Base-by-base conservation (phyloP, 2,329 filamentous ascomycete genomes). In the Phoma sp. region DNA sequence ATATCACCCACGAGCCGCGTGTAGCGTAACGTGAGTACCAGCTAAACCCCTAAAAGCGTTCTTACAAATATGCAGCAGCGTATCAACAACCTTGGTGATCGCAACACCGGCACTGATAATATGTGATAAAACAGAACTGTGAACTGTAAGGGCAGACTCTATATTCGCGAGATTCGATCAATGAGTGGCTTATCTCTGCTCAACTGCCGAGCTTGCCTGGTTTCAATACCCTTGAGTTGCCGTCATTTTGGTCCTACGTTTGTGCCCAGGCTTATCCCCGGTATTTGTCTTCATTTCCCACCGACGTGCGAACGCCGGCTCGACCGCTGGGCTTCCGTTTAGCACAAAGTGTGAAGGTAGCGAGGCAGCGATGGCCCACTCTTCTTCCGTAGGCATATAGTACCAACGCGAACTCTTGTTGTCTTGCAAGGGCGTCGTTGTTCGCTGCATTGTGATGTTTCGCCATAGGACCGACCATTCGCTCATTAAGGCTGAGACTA, bases 401-500 rank as follows among this genome's bases (percentile, higher is more conserved):
- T 50, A 33, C 12, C 33, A 48, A 19, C 38, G 25, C 38, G 19
- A 37, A 37, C 31, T 24, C 50, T 21, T 47, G 22, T 24, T 36
- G 29, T 43, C 44, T 43, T 48, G 33, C 43, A 39, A 54, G 39
- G 51, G 43, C 40, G n/a, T 40, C 29, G 36, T 44, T 13, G 31
- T 43, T 49, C n/a, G 40, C 22, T 22, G 35, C 2, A 29, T 24
- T 40, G 21, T 25, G 48, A n/a, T 12, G 17, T 33, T 27, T 31
- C 17, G 19, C 17, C 21, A 44, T 17, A 35, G 40, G 24, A 32
- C 31, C 36, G 45, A 40, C 25, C 35, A 17, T 22, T 35, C 40
- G 27, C 35, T 45, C 45, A 40, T 55, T 55, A 50, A 55, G 45
- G 36, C 24, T 32, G 40, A 29, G 45, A 15, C 29, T n/a, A 36